phyloP scores from a whole-genome alignment of 192 early-diverging fungal genomes.

The Podochytrium sp. region DNA sequence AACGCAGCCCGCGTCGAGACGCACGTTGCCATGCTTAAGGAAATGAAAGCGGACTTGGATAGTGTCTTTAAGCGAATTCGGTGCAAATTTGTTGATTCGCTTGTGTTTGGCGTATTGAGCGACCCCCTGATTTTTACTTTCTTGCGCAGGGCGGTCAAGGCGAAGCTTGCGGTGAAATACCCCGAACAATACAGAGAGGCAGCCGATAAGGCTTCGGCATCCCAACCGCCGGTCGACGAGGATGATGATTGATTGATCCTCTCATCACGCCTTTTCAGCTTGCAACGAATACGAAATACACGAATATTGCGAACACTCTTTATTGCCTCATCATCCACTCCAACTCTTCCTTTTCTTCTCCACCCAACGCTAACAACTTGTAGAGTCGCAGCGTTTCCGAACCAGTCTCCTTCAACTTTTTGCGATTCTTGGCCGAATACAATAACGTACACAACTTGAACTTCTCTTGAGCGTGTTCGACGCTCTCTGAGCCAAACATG shows the following conservation, averaged over 20 bases:
- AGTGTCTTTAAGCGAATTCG: slow-evolving; percentile 59
- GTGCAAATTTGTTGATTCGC: slow-evolving; percentile 20
- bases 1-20: slow-evolving; percentile 56
- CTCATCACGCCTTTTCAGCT: too few species aligned
- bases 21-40: slow-evolving; percentile 57
- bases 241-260: too few species aligned
- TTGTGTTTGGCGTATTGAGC: too few species aligned
- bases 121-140: not conserved
- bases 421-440: not conserved
- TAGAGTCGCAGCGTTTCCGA: not conserved
- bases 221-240: not conserved
- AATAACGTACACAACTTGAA: slow-evolving; percentile 7
- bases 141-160: not conserved
- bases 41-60: slow-evolving; percentile 62
- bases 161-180: not conserved
- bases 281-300: too few species aligned
- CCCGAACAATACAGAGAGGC: not conserved
- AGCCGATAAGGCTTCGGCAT: not conserved
- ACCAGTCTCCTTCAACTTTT: not conserved
- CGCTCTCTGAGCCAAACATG: not conserved
- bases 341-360: not conserved
- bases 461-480: slow-evolving; percentile 6
- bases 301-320: too few species aligned
- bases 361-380: not conserved
- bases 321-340: not conserved